Evolutionary conservation across 2,329 filamentous ascomycete genomes (phyloP).

Genomic region (Phyllosticta citriasiana): DNA sequence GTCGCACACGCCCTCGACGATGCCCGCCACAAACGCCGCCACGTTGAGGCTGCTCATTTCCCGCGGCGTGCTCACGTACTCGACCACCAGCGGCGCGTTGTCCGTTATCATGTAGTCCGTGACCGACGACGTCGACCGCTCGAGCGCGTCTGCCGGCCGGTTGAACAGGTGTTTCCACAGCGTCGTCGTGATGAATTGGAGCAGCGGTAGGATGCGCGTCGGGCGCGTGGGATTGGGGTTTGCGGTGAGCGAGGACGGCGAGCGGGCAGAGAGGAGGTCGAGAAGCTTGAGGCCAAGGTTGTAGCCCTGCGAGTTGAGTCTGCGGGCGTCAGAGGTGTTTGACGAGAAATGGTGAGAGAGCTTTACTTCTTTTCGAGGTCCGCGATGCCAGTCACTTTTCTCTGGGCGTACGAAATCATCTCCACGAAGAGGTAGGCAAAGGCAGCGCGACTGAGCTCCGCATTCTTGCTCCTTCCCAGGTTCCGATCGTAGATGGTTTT

Average conservation of each 20-base stretch:
- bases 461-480: conserved; percentile 77
- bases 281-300: conserved; percentile 88
- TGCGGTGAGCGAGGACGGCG: conserved; percentile 18
- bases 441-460: conserved; percentile 82
- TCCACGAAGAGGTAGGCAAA: conserved; percentile 95
- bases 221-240: conserved; percentile 48
- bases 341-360: neutral
- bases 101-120: conserved; percentile 99
- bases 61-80: conserved; percentile 82
- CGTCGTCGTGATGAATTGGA: conserved; percentile 90
- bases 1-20: conserved; percentile 93
- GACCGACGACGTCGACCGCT: conserved; percentile 75
- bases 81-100: conserved; percentile 93
- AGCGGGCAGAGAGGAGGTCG: conserved; percentile 52
- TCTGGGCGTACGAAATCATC: conserved; percentile 93
- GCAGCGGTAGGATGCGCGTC: conserved; percentile 76
- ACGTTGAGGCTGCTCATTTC: conserved; percentile 97
- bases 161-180: conserved; percentile 90
- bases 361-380: conserved; percentile 80
- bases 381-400: conserved; percentile 80
- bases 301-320: conserved; percentile 84
- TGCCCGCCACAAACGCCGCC: conserved; percentile 87
- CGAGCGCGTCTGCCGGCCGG: conserved; percentile 81
- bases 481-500: conserved; percentile 98
- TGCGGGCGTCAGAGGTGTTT: conserved; percentile 35